Conservation (phyloP, 768 basidiomycete species). For the Boletus rex-veris region DNA sequence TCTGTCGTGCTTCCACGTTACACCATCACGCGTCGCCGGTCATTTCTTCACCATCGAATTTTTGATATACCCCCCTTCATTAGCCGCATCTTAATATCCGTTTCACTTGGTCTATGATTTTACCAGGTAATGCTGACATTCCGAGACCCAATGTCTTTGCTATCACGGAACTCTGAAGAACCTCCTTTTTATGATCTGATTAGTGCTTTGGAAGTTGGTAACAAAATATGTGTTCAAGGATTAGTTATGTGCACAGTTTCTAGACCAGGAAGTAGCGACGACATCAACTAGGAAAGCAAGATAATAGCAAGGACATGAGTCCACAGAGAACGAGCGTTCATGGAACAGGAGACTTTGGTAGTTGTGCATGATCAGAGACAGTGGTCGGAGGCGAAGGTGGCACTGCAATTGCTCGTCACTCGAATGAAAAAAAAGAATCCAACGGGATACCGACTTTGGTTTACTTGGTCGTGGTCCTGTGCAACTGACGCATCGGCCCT, state of each 20-base stretch:
- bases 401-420: neutral
- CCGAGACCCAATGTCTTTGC: slow-evolving; percentile 17
- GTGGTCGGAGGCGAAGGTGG: neutral
- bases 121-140: slow-evolving; percentile 29
- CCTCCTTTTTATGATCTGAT: slow-evolving; percentile 26
- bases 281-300: slow-evolving; percentile 1
- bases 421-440: neutral
- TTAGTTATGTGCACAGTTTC: slow-evolving; percentile 8
- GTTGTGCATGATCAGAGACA: neutral
- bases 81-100: slow-evolving; percentile 37
- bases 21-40: slow-evolving; percentile 30
- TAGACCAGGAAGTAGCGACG: neutral
- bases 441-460: neutral
- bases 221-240: slow-evolving; percentile 18
- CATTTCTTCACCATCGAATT: slow-evolving; percentile 36
- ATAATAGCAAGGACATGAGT: neutral
- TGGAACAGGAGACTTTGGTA: neutral
- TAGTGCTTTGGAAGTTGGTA: slow-evolving; percentile 31
- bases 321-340: neutral
- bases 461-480: neutral
- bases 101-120: slow-evolving; percentile 32
- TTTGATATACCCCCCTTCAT: slow-evolving; percentile 34
- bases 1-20: slow-evolving; percentile 22
- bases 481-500: neutral
- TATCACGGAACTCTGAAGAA: slow-evolving; percentile 25